A percentile compares a stretch with the other conserved stretches of the same genome.
Evolutionary conservation across 1,284 basidiomycete species (phyloP).

Genomic region (Schizophyllum commune): DNA sequence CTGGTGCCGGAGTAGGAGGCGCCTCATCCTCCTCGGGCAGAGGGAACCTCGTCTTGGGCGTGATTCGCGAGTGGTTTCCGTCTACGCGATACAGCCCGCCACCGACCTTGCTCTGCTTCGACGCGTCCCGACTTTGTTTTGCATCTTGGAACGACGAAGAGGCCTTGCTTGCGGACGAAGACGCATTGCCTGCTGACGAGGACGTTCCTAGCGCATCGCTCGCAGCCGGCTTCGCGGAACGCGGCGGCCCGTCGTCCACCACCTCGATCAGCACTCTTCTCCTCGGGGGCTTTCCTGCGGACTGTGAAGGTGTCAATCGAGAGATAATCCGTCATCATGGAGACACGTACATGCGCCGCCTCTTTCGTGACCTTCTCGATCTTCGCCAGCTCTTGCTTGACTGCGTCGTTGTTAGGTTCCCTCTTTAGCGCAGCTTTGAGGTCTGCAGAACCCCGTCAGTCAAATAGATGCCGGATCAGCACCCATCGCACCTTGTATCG

Average conservation of each 20-base stretch:
- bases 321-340: not conserved
- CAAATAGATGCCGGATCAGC: not conserved
- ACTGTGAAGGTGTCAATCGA: not conserved
- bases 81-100: slow-evolving; percentile 54
- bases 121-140: slow-evolving; percentile 40
- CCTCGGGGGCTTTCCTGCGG: slow-evolving; percentile 14
- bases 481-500: slow-evolving; percentile 42
- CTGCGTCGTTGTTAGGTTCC: slow-evolving; percentile 52
- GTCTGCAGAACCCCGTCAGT: slow-evolving; percentile 32
- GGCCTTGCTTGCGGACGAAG: slow-evolving; percentile 10
- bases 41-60: slow-evolving; percentile 8
- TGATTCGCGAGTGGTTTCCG: slow-evolving; percentile 34
- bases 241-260: slow-evolving; percentile 32
- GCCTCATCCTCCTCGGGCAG: slow-evolving; percentile 6
- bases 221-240: slow-evolving; percentile 6
- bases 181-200: slow-evolving; percentile 4
- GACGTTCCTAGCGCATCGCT: not conserved
- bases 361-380: slow-evolving; percentile 30
- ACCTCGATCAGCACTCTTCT: slow-evolving; percentile 66
- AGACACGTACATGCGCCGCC: slow-evolving; percentile 17
- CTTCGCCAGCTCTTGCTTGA: slow-evolving; percentile 47
- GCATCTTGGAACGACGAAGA: slow-evolving; percentile 40
- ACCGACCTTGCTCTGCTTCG: slow-evolving; percentile 37
- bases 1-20: slow-evolving; percentile 3
- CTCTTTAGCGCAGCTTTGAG: slow-evolving; percentile 44